Evolutionary conservation across 1,139 yeast genomes (phyloP).

Genomic region (Wickerhamiella pararugosa): DNA sequence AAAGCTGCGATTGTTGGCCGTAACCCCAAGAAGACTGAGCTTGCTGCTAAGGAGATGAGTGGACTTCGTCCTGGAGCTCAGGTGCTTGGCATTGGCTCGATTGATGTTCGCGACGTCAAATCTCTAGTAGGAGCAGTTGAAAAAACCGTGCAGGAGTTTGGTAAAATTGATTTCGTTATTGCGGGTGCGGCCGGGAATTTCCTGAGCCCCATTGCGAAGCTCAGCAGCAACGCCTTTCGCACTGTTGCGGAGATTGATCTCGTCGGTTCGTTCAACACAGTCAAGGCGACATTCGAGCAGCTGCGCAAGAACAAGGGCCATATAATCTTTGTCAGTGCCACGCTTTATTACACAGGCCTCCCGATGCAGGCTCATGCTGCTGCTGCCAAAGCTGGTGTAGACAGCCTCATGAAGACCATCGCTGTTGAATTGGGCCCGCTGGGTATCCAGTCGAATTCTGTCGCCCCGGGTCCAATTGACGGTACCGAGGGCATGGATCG

Average conservation of each 20-base stretch:
- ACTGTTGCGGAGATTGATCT: constrained; percentile 74
- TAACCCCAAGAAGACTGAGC: constrained; percentile 43
- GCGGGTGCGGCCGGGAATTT: constrained; percentile 91
- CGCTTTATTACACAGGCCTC: constrained; percentile 73
- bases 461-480: constrained; percentile 79
- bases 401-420: constrained; percentile 63
- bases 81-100: constrained; percentile 51
- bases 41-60: constrained; percentile 52
- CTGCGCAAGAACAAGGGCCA: constrained; percentile 50
- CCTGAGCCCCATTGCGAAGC: constrained; percentile 57
- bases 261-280: constrained; percentile 74
- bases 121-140: constrained; percentile 50
- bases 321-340: constrained; percentile 69
- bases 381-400: constrained; percentile 91
- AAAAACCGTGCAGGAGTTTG: constrained; percentile 36
- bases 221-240: constrained; percentile 75
- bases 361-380: constrained; percentile 80
- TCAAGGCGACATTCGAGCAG: constrained; percentile 60
- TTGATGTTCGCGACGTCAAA: constrained; percentile 61
- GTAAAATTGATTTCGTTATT: constrained; percentile 9
- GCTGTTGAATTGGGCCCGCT: constrained; percentile 84
- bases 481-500: constrained; percentile 70
- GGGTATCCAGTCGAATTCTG: constrained; percentile 64
- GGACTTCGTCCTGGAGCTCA: constrained; percentile 41
- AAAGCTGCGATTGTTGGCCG: constrained; percentile 78